phyloP scores from a whole-genome alignment of 306 rosid genomes.

The Cucumis sativus region DNA sequence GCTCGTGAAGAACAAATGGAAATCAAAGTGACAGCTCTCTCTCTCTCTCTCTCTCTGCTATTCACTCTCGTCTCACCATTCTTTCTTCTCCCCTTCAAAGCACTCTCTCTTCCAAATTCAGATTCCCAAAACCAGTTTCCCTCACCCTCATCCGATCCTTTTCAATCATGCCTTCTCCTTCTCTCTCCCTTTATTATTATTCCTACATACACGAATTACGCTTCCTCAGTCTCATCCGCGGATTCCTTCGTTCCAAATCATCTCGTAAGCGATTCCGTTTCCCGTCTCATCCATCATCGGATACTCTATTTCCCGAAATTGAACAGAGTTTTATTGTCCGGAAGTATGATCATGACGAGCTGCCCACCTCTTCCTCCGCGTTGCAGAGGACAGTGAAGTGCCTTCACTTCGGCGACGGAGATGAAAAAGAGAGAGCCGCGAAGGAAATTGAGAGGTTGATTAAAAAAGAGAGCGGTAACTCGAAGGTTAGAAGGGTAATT shows the following conservation, averaged over 20 bases:
- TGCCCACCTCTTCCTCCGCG: background rate
- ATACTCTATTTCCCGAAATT: background rate
- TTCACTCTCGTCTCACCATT: background rate
- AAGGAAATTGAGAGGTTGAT: slow-evolving; percentile 50
- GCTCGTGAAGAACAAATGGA: background rate
- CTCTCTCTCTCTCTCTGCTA: background rate
- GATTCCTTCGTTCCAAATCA: slow-evolving; percentile 49
- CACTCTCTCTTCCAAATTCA: background rate
- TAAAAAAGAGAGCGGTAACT: slow-evolving; percentile 26
- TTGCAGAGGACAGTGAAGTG: slow-evolving; percentile 73
- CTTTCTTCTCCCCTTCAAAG: background rate
- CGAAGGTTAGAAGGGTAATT: slow-evolving; percentile 45
- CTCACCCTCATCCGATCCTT: background rate
- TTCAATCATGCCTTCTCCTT: slow-evolving; percentile 29
- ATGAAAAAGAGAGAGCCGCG: slow-evolving; percentile 63
- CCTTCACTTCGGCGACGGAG: slow-evolving; percentile 81
- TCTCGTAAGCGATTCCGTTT: slow-evolving; percentile 29
- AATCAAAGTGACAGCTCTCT: background rate
- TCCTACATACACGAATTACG: slow-evolving; percentile 43
- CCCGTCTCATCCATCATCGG: slow-evolving; percentile 17
- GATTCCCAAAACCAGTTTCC: background rate
- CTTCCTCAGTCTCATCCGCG: slow-evolving; percentile 42
- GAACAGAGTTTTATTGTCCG: background rate
- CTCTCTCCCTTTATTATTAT: slow-evolving; percentile 29
- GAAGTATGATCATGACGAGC: slow-evolving; percentile 9